Evolutionary conservation across 1,284 basidiomycete species (phyloP), one percentile per base, ranked within the genome.

Genomic region (Mixia osmundae): DNA sequence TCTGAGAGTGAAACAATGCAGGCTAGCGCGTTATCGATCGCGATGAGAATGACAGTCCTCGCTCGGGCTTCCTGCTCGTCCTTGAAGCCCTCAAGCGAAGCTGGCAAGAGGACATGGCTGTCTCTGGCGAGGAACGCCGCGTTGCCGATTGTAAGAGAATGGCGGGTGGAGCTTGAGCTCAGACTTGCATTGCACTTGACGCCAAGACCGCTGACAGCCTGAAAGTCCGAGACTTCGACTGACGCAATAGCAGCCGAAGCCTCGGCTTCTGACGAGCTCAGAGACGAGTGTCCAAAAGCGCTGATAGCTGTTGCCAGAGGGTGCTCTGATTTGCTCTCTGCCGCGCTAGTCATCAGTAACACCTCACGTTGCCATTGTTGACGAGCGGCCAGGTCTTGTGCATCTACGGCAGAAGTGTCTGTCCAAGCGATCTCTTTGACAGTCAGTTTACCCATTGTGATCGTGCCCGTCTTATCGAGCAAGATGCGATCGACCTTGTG

Each of bases 401-500:
- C 20, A 19, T 14, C 20, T 32, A 14, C 25, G 24, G 11, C 29
- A 21, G 2, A 37, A 11, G 41, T 27, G 5, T 35, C 19, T 1
- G 70, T 70, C 89, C 89, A 97, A 30, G 64, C 63, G 25, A 79
- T 59, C 1, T 68, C 71, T 2, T 69, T 65, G 25, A 95, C 76
- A 4, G 58, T 63, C 46, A 79, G 63, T 56, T 73, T 76, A 30
- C 89, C 91, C 32, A 77, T 64, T 0, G 91, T 97, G 10, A 99
- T 71, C 0, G 91, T 99, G 4, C 91, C 91, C 0, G 91, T 99
- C 66, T 99, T 99, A 65, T 99, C 91, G 38, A 97, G 60, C 0
- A 94, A 68, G 46, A 97, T 72, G 24, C 70, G 66, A 50, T 70
- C 69, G 49, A 97, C 73, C 35, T 65, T 65, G 48, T 70, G 72